Conservation (phyloP, 495 filamentous ascomycete genomes). For the Penicillium psychrofluorescens region DNA sequence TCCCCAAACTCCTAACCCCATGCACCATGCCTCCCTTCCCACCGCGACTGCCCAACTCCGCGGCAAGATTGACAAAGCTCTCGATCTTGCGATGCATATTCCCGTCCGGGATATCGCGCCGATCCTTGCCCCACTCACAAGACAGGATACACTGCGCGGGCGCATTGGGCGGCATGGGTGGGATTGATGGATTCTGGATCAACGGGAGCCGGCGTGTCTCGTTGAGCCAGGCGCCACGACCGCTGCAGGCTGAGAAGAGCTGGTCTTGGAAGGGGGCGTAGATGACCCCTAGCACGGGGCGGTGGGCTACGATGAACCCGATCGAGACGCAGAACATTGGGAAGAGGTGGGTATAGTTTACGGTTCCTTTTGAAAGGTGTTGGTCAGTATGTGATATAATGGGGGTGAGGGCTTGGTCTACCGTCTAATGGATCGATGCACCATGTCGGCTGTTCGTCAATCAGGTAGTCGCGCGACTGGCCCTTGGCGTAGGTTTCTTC, state of each 20-base stretch:
- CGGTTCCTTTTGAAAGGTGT: conserved; percentile 35
- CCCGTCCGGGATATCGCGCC: conserved; percentile 51
- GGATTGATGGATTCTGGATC: conserved; percentile 44
- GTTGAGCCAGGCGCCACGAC: conserved; percentile 60
- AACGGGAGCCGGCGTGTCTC: conserved; percentile 52
- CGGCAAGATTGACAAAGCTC: conserved; percentile 64
- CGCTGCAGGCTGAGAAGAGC: conserved; percentile 53
- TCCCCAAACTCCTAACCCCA: conserved; percentile 52
- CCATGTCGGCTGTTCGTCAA: conserved; percentile 57
- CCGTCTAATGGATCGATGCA: conserved; percentile 63
- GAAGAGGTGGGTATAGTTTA: conserved; percentile 67
- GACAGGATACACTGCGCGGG: conserved; percentile 60
- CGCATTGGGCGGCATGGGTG: conserved; percentile 53
- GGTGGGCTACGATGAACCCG: conserved; percentile 48
- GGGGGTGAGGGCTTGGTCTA: background rate
- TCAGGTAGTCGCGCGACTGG: conserved; percentile 51
- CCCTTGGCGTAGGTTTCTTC: conserved; percentile 63
- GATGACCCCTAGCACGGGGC: conserved; percentile 57
- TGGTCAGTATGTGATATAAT: background rate
- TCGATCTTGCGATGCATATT: conserved; percentile 61
- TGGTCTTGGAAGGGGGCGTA: conserved; percentile 58
- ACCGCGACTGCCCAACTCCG: conserved; percentile 47
- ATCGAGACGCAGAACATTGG: conserved; percentile 70
- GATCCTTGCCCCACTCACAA: conserved; percentile 69
- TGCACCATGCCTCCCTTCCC: conserved; percentile 61